Conservation (phyloP, 345 rosid genomes). For the Toxicodendron radicans region DNA sequence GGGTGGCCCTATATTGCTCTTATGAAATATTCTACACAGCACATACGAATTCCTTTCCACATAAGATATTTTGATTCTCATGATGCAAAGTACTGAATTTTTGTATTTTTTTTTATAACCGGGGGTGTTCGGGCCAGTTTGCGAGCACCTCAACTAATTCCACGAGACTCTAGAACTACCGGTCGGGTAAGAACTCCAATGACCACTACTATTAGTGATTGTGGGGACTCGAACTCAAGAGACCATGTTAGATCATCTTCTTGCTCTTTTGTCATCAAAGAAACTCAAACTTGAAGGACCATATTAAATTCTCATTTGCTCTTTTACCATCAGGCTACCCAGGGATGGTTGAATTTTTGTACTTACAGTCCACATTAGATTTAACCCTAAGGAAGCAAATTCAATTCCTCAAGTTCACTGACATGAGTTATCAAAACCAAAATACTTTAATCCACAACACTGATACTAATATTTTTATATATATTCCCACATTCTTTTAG, state of each 20-base stretch:
- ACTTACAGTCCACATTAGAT: neutral
- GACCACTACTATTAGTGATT: no score
- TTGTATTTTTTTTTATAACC: no score
- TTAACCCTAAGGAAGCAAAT: neutral
- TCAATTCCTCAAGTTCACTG: neutral
- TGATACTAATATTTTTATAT: neutral
- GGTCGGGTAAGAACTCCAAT: no score
- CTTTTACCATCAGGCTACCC: no score
- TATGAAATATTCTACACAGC: constrained; percentile 86
- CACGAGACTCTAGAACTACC: no score
- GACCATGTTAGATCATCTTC: no score
- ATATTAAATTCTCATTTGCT: no score
- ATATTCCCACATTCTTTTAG: constrained; percentile 1
- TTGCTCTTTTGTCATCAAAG: no score
- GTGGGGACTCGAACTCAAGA: no score
- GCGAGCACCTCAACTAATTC: no score
- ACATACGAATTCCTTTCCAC: constrained; percentile 62
- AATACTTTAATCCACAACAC: constrained; percentile 8
- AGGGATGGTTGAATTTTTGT: neutral
- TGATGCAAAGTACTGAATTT: constrained; percentile 7
- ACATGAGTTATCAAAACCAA: constrained; percentile 5
- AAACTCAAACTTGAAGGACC: no score
- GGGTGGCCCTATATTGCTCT: constrained; percentile 92
- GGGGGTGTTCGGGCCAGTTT: no score
- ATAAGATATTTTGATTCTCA: constrained; percentile 17